Base-by-base conservation (phyloP, 2,329 filamentous ascomycete genomes). In the Rutstroemia sp. region DNA sequence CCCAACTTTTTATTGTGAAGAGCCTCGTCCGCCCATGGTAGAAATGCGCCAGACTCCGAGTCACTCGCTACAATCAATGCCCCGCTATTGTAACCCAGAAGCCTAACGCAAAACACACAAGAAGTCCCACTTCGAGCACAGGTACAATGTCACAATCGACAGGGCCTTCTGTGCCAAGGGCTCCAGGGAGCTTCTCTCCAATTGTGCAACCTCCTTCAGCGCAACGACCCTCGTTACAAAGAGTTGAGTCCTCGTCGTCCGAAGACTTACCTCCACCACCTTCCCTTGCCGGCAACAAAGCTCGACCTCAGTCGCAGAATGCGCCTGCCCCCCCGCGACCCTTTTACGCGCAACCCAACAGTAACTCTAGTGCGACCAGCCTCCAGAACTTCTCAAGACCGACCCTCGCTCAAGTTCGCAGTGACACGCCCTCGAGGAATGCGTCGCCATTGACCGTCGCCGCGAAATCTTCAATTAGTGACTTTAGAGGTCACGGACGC, bases 301-400 rank as follows among this genome's bases (percentile, higher is more conserved):
- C 72, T 70, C 61, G 67, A 79, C 61, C 64, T 71, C 65, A 83
- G 78, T 70, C 75, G 78, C 71, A 65, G 61, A 61, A 65, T 64
- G 60, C 57, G 48, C 58, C 58, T 67, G 68, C 54, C 67, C 67
- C 54, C 69, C 69, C 59, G 76, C 76, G 55, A 73, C 79, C 34
- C 74, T 76, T 63, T 76, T 78, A 69, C 65, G 78, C 80, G 61
- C 72, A 75, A 5, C 70, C 73, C 14, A 75, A 76, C 58, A 65
- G 72, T 60, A 80, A 76, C 68, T 71, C 73, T 54, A 81, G 76
- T 70, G 73, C 69, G 75, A 62, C 62, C 58, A 68, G 64, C 54
- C 63, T 70, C 21, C 79, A 80, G 58, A 83, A 81, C 73, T 84
- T 81, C 72, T 83, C 81, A 23, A 76, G 82, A 16, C 80, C 81